A percentile compares a stretch with the other conserved stretches of the same genome.
Conservation (phyloP, 306 rosid species). For the Styphnolobium japonicum region DNA sequence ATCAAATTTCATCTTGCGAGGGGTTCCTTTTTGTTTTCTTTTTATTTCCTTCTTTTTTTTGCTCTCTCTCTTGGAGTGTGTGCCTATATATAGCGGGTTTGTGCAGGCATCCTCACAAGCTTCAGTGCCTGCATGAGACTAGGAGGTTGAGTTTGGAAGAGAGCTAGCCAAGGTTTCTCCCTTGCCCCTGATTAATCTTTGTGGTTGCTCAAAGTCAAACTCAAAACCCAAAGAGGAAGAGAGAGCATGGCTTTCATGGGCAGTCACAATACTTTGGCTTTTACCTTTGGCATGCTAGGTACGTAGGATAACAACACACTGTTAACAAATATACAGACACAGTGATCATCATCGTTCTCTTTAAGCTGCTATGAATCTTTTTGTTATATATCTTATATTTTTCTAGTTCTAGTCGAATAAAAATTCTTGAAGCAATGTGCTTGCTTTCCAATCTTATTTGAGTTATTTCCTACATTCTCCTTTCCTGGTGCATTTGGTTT, state of each 20-base stretch:
- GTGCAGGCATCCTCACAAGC: slow-evolving; percentile 19
- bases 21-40: background rate
- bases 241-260: slow-evolving; percentile 41
- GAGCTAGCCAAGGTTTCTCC: slow-evolving; percentile 31
- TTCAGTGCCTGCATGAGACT: slow-evolving; percentile 31
- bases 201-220: background rate
- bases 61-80: background rate
- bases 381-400: background rate
- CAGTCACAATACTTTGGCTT: slow-evolving; percentile 45
- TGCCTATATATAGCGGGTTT: slow-evolving; percentile 22
- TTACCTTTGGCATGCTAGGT: slow-evolving; percentile 85
- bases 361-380: background rate
- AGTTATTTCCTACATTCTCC: too few species aligned
- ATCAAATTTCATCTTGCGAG: too few species aligned
- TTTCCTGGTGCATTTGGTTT: too few species aligned
- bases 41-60: too few species aligned
- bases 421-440: too few species aligned
- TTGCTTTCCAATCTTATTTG: too few species aligned
- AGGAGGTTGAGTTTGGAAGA: slow-evolving; percentile 6
- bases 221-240: too few species aligned
- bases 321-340: too few species aligned
- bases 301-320: slow-evolving; percentile 36
- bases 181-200: slow-evolving; percentile 24
- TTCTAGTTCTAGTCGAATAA: background rate
- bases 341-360: background rate